Evolutionary conservation across 768 basidiomycete genomes (phyloP), one percentile per base, ranked within the genome.

Genomic region (Mrakia hoshinonis): DNA sequence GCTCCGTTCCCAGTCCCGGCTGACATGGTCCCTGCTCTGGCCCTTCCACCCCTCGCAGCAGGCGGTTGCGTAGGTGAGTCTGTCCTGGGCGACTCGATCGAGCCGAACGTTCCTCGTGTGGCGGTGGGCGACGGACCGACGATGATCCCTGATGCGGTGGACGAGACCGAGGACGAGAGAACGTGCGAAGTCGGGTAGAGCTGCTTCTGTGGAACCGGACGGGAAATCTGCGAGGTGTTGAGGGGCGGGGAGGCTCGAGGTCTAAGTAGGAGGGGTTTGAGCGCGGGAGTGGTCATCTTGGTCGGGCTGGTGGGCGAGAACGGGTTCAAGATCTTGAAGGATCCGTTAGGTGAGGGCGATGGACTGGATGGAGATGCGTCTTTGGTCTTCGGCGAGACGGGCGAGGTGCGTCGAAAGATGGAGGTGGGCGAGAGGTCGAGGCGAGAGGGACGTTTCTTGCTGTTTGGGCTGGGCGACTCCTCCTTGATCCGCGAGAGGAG

Each of bases 371-470:
- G 29, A 1, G 49, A 20, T 4, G 10, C 2, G 18, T 18, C 54
- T 55, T 26, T 26, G 29, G 54, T 29, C 7, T 31, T 31, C 2
- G 55, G 49, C 49, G 15, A 24, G 49, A 38, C 7, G 22, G 12
- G 1, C 13, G 55, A 58, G 31, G 24, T 34, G 31, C 34, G 58
- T 36, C 34, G 34, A 36, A 61, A 61, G 58, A 61, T 61, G 34
- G 58, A 61, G 15, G 58, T n/a, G 9, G 58, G 58, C 2, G 58
- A 61, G 58, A 61, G 58, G 20, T 61, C 58, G 15, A 61, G 22
- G 31, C 58, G 58, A n/a, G 58, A 61, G 36, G 58, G 58, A 20
- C 58, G 58, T n/a, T 61, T 61, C 34, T 61, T 61, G 20, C 36
- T 36, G 1, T 31, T 36, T n/a, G 58, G 58, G 11, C 31, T 29